Evolutionary conservation across 768 basidiomycete species (phyloP).

Genomic region (Piloderma croceum): DNA sequence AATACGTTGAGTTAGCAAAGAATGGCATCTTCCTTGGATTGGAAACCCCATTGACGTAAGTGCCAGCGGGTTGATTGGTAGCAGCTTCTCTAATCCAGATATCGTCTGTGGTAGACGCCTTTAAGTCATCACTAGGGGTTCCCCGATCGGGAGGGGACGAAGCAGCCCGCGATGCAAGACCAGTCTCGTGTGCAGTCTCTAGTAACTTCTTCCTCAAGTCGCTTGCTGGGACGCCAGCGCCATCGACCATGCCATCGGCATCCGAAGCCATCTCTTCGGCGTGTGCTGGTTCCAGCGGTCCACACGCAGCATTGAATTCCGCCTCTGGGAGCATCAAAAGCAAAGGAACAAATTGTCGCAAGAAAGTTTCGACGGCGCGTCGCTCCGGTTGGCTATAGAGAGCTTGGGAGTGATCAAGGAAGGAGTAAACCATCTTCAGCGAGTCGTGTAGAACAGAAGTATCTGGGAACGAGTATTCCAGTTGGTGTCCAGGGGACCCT

Average conservation of each 20-base stretch:
- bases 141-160: slow-evolving; percentile 23
- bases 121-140: slow-evolving; percentile 12
- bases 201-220: slow-evolving; percentile 79
- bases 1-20: slow-evolving; percentile 91
- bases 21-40: slow-evolving; percentile 52
- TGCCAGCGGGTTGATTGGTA: slow-evolving; percentile 18
- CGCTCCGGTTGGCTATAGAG: slow-evolving; percentile 75
- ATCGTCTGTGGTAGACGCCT: slow-evolving; percentile 35
- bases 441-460: slow-evolving; percentile 79
- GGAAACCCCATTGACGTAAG: slow-evolving; percentile 18
- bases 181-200: slow-evolving; percentile 63
- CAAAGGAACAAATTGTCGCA: slow-evolving; percentile 77
- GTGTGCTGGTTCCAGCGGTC: slow-evolving; percentile 46
- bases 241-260: slow-evolving; percentile 28
- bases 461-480: slow-evolving; percentile 76
- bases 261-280: slow-evolving; percentile 31
- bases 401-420: slow-evolving; percentile 80
- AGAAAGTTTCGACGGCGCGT: slow-evolving; percentile 76
- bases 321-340: slow-evolving; percentile 66
- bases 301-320: slow-evolving; percentile 62
- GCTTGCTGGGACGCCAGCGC: slow-evolving; percentile 47
- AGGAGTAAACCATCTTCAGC: slow-evolving; percentile 85
- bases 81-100: slow-evolving; percentile 55
- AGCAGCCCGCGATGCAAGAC: slow-evolving; percentile 36
- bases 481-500: slow-evolving; percentile 59